A percentile compares a stretch with the other conserved stretches of the same genome.
Evolutionary conservation across 192 early-diverging fungal genomes (phyloP).

Genomic region (Chytriomyces sp.): DNA sequence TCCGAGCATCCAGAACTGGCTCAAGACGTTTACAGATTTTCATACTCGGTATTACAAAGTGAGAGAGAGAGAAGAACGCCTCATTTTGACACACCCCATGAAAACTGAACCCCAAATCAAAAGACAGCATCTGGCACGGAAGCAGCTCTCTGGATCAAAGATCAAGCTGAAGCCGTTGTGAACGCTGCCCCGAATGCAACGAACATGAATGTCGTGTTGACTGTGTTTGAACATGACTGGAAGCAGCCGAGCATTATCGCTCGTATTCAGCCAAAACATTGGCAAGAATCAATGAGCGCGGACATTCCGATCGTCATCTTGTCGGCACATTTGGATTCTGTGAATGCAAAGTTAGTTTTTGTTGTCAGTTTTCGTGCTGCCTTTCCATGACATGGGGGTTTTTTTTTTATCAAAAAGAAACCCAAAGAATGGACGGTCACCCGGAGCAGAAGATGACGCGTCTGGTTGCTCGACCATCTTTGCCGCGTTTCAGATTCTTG

Average conservation of each 20-base stretch:
- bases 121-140: conserved; percentile 49
- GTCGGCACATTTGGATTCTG: conserved; percentile 87
- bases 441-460: conserved; percentile 85
- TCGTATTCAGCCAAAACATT: conserved; percentile 61
- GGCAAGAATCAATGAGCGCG: background rate
- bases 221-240: conserved; percentile 78
- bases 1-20: conserved; percentile 41
- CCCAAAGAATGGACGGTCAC: conserved; percentile 61
- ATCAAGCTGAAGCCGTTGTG: conserved; percentile 39
- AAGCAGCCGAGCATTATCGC: conserved; percentile 82
- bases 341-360: conserved; percentile 55
- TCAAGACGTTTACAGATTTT: conserved; percentile 49
- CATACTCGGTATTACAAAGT: too few relatives aligned
- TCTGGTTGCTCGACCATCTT: conserved; percentile 84
- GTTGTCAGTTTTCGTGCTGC: conserved; percentile 81
- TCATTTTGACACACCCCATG: conserved; percentile 50
- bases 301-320: conserved; percentile 67
- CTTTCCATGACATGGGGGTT: conserved; percentile 72
- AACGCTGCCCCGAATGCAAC: conserved; percentile 15
- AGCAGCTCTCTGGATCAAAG: conserved; percentile 43
- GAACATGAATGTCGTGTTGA: conserved; percentile 53
- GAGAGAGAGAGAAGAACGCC: too few relatives aligned
- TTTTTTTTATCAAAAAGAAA: background rate
- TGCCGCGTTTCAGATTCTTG: conserved; percentile 73
- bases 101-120: conserved; percentile 85